Evolutionary conservation across 2,329 filamentous ascomycete genomes (phyloP).

Genomic region (Fusarium hainanense): DNA sequence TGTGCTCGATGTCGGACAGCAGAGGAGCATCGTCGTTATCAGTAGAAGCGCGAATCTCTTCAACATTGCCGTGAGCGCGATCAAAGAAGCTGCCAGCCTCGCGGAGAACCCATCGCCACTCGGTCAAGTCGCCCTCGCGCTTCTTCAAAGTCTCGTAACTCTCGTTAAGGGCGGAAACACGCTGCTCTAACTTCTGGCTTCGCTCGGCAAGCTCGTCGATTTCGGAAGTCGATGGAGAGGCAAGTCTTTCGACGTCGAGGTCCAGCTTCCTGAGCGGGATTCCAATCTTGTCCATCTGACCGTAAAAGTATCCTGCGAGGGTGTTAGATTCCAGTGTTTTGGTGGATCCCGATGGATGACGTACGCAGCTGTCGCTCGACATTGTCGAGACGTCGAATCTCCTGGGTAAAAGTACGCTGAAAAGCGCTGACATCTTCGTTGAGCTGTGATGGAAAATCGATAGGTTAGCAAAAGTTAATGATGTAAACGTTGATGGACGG

Average conservation of each 20-base stretch:
- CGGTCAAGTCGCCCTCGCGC: slow-evolving; percentile 93
- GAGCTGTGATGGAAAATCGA: slow-evolving; percentile 66
- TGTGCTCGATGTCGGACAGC: slow-evolving; percentile 91
- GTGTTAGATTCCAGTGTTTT: slow-evolving; percentile 46
- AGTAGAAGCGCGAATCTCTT: slow-evolving; percentile 92
- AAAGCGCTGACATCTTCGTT: slow-evolving; percentile 94
- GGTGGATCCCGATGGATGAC: slow-evolving; percentile 52
- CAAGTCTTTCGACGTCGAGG: slow-evolving; percentile 87
- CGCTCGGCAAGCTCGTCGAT: slow-evolving; percentile 96
- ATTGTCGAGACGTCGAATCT: slow-evolving; percentile 97
- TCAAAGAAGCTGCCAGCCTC: slow-evolving; percentile 99
- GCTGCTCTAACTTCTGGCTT: slow-evolving; percentile 90
- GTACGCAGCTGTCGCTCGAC: slow-evolving; percentile 95
- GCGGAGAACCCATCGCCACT: slow-evolving; percentile 97
- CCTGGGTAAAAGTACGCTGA: slow-evolving; percentile 96
- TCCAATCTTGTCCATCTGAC: slow-evolving; percentile 92
- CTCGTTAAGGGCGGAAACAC: slow-evolving; percentile 91
- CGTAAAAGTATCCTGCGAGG: slow-evolving; percentile 83
- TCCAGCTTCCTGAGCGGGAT: slow-evolving; percentile 91
- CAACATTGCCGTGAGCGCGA: slow-evolving; percentile 92
- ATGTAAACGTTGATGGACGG: slow-evolving; percentile 30
- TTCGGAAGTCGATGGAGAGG: slow-evolving; percentile 89
- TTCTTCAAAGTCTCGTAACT: slow-evolving; percentile 99
- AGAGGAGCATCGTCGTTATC: slow-evolving; percentile 94
- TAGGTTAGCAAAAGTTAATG: slow-evolving; percentile 30